These are phyloP conservation scores for Liquidambar formosana DNA, from an alignment of 164 flowering plant genomes.

Conservation along the genomic window DNA sequence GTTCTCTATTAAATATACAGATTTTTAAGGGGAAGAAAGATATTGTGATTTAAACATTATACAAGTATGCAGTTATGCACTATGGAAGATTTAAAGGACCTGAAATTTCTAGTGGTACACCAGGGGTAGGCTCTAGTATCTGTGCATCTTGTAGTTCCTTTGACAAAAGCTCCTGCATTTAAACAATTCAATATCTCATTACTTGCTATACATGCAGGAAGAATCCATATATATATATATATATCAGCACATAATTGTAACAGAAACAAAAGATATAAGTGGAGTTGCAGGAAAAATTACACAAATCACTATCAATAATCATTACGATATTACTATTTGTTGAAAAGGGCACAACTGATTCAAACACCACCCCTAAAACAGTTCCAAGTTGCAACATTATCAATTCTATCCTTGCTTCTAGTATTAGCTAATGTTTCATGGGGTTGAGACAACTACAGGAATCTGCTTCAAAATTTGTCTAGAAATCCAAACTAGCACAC, in stretches of 20 bases:
- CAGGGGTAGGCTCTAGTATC: constrained; percentile 73
- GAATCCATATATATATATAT: not conserved
- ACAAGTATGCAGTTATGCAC: not conserved
- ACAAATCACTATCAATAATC: not conserved
- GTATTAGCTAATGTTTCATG: too few species aligned
- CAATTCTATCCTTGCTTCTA: too few species aligned
- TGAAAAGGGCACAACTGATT: too few species aligned
- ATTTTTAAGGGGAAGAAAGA: too few species aligned
- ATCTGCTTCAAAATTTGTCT: too few species aligned
- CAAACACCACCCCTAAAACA: too few species aligned
- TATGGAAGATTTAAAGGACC: constrained; percentile 18
- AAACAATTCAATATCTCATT: not conserved
- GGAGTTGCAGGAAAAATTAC: not conserved
- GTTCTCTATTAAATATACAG: too few species aligned
- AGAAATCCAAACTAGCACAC: too few species aligned
- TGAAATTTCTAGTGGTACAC: constrained; percentile 66
- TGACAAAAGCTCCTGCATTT: constrained; percentile 63
- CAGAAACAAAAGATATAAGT: not conserved
- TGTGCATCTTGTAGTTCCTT: constrained; percentile 65
- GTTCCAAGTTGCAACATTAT: too few species aligned
- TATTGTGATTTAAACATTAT: too few species aligned
- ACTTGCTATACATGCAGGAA: not conserved
- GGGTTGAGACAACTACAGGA: too few species aligned
- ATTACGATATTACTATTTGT: too few species aligned
- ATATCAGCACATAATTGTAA: not conserved